Evolutionary conservation across 192 early-diverging fungal species (phyloP).

Genomic region (Podila verticillata): DNA sequence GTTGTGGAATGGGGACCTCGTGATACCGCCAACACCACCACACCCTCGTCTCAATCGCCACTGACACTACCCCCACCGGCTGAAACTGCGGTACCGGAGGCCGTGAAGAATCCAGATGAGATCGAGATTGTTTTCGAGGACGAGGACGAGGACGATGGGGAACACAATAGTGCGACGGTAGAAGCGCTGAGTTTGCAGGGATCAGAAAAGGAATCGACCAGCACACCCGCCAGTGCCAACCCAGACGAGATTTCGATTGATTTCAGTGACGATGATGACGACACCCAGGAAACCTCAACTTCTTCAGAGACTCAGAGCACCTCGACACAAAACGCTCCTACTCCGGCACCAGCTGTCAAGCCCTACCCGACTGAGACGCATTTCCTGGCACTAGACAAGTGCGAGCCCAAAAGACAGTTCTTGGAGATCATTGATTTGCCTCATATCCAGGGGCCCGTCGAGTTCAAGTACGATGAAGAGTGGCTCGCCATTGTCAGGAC

Average conservation of each 20-base stretch:
- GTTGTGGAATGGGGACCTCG: conserved; percentile 58
- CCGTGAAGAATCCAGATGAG: conserved; percentile 41
- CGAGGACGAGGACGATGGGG: conserved; percentile 57
- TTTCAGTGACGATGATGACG: conserved; percentile 50
- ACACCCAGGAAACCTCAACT: conserved; percentile 1
- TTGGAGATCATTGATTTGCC: conserved; percentile 72
- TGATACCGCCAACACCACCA: neutral
- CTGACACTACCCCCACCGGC: neutral
- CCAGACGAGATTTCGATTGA: conserved; percentile 70
- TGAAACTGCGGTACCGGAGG: neutral
- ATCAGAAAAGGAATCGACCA: conserved; percentile 15
- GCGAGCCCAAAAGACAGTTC: conserved; percentile 79
- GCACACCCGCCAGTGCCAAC: conserved; percentile 35
- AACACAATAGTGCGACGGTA: conserved; percentile 47
- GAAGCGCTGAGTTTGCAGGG: no score
- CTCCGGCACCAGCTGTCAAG: conserved; percentile 2
- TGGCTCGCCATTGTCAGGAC: conserved; percentile 83
- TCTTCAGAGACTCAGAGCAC: neutral
- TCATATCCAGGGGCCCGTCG: conserved; percentile 41
- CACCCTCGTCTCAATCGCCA: neutral
- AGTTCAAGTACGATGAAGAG: conserved; percentile 86
- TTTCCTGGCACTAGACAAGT: conserved; percentile 97
- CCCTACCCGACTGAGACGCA: conserved; percentile 63
- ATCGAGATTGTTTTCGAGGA: conserved; percentile 34
- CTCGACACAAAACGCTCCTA: conserved; percentile 7